phyloP scores from a whole-genome alignment of 345 rosid genomes.

The Lagerstroemia speciosa region DNA sequence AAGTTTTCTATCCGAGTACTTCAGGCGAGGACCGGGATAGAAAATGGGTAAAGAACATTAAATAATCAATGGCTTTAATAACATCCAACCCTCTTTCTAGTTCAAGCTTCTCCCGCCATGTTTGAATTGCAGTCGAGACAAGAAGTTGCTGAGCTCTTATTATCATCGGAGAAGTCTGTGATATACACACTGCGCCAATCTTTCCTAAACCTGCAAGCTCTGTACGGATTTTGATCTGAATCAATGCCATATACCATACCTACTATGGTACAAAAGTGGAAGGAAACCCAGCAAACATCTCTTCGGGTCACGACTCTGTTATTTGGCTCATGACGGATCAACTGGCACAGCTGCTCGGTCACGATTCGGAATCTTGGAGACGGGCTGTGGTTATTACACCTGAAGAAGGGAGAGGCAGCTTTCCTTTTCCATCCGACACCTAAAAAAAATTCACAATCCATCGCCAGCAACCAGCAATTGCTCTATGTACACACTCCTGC shows the following conservation, averaged over 20 bases:
- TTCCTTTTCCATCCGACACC: neutral
- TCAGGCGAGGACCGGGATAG: too few relatives aligned
- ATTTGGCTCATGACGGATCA: too few relatives aligned
- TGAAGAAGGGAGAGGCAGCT: neutral
- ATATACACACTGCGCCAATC: neutral
- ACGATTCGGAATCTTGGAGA: conserved; percentile 2
- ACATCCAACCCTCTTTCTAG: neutral
- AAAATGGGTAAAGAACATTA: neutral
- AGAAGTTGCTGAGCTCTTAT: neutral
- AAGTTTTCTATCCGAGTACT: too few relatives aligned
- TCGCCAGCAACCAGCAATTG: neutral
- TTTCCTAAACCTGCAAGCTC: neutral
- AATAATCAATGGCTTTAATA: neutral
- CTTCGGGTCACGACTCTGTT: neutral
- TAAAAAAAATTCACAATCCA: neutral
- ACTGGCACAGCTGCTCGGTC: neutral
- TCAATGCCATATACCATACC: neutral
- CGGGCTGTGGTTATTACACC: neutral
- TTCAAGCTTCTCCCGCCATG: neutral
- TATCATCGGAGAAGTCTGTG: neutral
- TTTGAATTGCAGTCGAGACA: neutral
- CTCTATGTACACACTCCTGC: conserved; percentile 4
- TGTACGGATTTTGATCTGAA: neutral
- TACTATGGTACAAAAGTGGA: conserved; percentile 3
- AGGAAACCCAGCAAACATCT: neutral